These are phyloP conservation scores for Acer yangbiense DNA, from an alignment of 345 rosid genomes.

Conservation along the genomic window DNA sequence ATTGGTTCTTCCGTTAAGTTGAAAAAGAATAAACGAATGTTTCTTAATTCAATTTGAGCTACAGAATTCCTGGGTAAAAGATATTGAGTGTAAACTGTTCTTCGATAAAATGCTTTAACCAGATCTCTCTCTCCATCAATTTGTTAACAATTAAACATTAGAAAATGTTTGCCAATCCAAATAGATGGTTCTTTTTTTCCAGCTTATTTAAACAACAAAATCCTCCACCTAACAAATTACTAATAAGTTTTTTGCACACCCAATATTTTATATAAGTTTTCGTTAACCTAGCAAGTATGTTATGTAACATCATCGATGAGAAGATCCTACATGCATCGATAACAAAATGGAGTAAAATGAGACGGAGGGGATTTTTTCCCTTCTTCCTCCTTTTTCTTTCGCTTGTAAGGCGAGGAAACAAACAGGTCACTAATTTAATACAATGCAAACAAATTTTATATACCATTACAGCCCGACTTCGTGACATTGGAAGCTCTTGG, in stretches of 20 bases:
- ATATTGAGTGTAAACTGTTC: not conserved
- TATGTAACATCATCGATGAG: not conserved
- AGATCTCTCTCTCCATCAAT: not conserved
- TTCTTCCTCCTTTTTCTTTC: slow-evolving; percentile 8
- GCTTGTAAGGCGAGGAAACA: slow-evolving; percentile 5
- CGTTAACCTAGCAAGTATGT: slow-evolving; percentile 10
- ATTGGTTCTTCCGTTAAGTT: not conserved
- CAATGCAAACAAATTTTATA: slow-evolving; percentile 45
- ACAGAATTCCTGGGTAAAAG: not conserved
- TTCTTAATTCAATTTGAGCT: not conserved
- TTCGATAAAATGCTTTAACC: not conserved
- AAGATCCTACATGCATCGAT: slow-evolving; percentile 15
- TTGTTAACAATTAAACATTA: not conserved
- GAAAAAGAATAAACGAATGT: not conserved
- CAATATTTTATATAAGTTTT: not conserved
- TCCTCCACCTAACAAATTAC: not conserved
- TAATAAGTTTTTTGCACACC: not conserved
- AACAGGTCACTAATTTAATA: slow-evolving; percentile 37
- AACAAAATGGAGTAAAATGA: slow-evolving; percentile 15
- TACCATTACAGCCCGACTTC: slow-evolving; percentile 96
- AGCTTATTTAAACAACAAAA: not conserved
- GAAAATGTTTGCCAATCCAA: not conserved
- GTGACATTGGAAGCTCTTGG: slow-evolving; percentile 88
- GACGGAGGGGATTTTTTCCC: slow-evolving; percentile 7
- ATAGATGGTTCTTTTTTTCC: not conserved